These are phyloP conservation scores for Cytospora schulzeri DNA, from an alignment of 2,329 filamentous ascomycete species.

Conservation along the genomic window DNA sequence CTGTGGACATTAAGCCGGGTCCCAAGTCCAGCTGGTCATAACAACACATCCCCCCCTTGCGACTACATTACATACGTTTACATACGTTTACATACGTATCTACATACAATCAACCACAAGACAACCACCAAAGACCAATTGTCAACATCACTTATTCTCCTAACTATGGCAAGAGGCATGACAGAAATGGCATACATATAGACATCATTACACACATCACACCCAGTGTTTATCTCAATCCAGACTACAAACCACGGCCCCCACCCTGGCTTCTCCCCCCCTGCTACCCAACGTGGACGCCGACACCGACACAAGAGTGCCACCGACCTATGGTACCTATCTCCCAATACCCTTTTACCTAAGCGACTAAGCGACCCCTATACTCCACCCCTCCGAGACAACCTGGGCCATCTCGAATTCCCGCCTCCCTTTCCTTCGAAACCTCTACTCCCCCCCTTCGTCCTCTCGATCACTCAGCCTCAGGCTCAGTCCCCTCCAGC, in stretches of 20 bases:
- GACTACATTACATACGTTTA: neutral
- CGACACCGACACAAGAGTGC: constrained; percentile 17
- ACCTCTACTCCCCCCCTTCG: constrained; percentile 12
- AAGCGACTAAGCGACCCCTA: constrained; percentile 29
- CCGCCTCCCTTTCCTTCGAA: constrained; percentile 21
- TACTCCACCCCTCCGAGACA: constrained; percentile 24
- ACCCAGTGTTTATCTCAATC: constrained; percentile 7
- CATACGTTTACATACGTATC: no score
- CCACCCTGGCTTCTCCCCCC: no score
- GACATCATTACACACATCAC: constrained; percentile 1
- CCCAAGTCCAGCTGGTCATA: constrained; percentile 20
- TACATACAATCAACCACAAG: neutral
- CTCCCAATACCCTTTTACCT: constrained; percentile 21
- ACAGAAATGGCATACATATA: constrained; percentile 23
- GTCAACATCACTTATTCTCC: neutral
- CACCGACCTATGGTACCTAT: constrained; percentile 13
- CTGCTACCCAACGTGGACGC: constrained; percentile 20
- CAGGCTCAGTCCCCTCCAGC: constrained; percentile 19
- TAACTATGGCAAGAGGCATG: neutral
- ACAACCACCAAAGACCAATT: neutral
- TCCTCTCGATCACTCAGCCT: constrained; percentile 17
- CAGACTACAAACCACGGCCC: constrained; percentile 17
- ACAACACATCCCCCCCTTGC: constrained; percentile 13
- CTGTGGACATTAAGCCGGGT: constrained; percentile 3
- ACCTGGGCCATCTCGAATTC: constrained; percentile 12